Base-by-base conservation (phyloP, 23 red algal species). In the Gracilariopsis chorda region DNA sequence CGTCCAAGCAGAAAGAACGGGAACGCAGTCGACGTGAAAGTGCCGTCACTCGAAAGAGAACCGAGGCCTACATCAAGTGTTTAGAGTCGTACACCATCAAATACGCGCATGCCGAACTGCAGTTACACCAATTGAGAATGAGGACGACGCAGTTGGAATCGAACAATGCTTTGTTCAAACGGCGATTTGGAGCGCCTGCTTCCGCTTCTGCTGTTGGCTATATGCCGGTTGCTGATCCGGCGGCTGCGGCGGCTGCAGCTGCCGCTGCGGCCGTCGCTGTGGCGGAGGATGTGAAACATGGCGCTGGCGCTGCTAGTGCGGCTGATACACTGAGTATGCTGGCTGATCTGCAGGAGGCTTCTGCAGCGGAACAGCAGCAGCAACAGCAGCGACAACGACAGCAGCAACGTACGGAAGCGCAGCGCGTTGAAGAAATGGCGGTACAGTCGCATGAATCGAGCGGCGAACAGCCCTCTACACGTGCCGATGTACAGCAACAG, bases 1-100 rank as follows among this genome's bases (percentile, higher is more conserved):
- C 52, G 12, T 55, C 73, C 48, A 69, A 81, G 40, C 67, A 80
- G 52, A 91, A 91, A 57, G 87, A 91, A 34, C 46, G 87, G 70
- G 75, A 79, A 25, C 51, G 87, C 29, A 70, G 58, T 28, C 72
- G 87, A 1, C 64, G 87, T 30, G 87, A 91, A 39, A 91, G 87
- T 53, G 72, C 87, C 1, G 87, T 91, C 3, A 91, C 87, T 9
- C 41, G 87, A 17, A 79, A 55, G 37, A 35, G 87, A 16, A 55
- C 87, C 33, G 87, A 91, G 63, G 74, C 75, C 17, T 91, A 91
- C 43, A 71, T 91, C 43, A 27, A 62, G 7, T 57, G 57, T 48
- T 56, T 91, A 24, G 87, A 91, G 42, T 0, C 24, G 7, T 49
- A 47, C 46, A 51, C 80, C 21, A 42, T 40, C 16, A 33, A 37